phyloP scores from a whole-genome alignment of 768 basidiomycete species.

The Lactifluus piperatus region DNA sequence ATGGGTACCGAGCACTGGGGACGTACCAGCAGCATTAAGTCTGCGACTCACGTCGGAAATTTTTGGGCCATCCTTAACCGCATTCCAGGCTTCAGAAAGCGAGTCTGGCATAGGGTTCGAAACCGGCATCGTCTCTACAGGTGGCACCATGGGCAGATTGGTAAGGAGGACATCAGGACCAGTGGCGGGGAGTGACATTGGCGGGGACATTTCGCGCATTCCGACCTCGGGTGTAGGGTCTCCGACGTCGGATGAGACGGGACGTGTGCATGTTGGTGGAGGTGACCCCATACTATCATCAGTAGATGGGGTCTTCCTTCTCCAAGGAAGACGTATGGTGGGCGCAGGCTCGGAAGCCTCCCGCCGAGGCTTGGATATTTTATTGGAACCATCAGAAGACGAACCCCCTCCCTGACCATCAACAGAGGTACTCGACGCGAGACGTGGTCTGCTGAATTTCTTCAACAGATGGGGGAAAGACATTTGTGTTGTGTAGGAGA shows the following conservation, averaged over 20 bases:
- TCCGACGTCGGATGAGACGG: background rate
- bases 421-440: background rate
- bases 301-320: background rate
- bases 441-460: background rate
- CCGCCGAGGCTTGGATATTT: background rate
- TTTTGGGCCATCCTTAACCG: background rate
- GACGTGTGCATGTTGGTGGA: background rate
- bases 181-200: background rate
- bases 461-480: background rate
- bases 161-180: background rate
- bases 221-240: background rate
- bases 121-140: background rate
- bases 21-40: background rate
- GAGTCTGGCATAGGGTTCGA: background rate
- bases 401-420: background rate
- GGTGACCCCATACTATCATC: background rate
- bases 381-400: background rate
- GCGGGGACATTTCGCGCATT: background rate
- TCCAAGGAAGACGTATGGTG: background rate
- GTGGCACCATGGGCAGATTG: background rate
- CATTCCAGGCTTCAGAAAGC: background rate
- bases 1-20: too few relatives aligned
- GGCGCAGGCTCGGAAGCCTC: background rate
- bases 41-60: background rate
- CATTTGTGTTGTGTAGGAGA: background rate